Conservation (phyloP, 495 filamentous ascomycete genomes). For the Daldinia vernicosa region DNA sequence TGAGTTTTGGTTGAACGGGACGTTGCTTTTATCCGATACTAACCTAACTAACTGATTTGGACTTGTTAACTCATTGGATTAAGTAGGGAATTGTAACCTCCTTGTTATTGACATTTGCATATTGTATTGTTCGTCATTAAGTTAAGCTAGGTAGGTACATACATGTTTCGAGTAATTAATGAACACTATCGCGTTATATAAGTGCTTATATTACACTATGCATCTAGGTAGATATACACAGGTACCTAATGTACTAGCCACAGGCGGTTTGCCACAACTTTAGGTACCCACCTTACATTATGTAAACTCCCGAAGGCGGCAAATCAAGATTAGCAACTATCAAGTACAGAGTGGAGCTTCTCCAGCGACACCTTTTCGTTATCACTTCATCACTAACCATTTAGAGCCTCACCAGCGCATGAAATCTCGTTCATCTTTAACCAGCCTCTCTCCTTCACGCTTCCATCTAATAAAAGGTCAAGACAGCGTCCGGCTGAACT, state of each 20-base stretch:
- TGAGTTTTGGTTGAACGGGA: too few species aligned
- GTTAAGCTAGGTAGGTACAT: too few species aligned
- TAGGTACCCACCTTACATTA: not conserved
- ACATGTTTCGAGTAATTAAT: not conserved
- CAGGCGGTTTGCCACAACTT: slow-evolving; percentile 17
- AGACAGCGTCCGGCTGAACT: slow-evolving; percentile 38
- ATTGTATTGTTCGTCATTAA: not conserved
- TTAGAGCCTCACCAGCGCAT: slow-evolving; percentile 25
- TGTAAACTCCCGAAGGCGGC: not conserved
- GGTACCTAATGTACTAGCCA: slow-evolving; percentile 18
- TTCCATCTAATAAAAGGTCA: slow-evolving; percentile 47
- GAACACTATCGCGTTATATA: not conserved
- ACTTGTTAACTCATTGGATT: too few species aligned
- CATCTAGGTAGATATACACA: too few species aligned
- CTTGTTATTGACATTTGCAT: too few species aligned
- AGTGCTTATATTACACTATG: too few species aligned
- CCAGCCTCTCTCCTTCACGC: slow-evolving; percentile 18
- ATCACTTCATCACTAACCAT: slow-evolving; percentile 23
- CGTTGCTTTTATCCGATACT: too few species aligned
- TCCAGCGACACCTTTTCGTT: slow-evolving; percentile 7
- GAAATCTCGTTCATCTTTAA: slow-evolving; percentile 33
- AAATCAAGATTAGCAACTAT: slow-evolving; percentile 7
- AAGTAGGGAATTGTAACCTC: too few species aligned
- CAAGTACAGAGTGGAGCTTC: not conserved
- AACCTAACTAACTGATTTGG: too few species aligned